Base-by-base conservation (phyloP, 1,139 yeast genomes). In the Debaryomyces sp. region DNA sequence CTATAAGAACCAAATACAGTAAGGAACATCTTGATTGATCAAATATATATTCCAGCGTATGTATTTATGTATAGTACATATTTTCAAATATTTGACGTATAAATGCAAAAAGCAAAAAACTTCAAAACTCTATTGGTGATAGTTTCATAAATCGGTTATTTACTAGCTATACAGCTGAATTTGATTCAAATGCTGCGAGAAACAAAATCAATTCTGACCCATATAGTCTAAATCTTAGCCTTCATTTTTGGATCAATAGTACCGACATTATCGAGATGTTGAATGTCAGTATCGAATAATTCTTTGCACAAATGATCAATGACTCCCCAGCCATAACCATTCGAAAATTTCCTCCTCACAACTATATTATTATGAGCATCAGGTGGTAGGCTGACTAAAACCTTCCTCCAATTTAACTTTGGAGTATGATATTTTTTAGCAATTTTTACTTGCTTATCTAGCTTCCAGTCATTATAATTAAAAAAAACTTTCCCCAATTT, bases 281-380 rank as follows among this genome's bases (percentile, higher is more conserved):
- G 29, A 41, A 41, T 41, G 13, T 41, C 17, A 13, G 43, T 18
- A 22, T 41, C 46, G 26, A 53, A 52, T 17, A 53, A 41, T 35
- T 54, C 61, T 7, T 55, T 59, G 49, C 70, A 64, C 23, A 69
- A 47, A 48, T 67, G 71, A 50, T 87, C 90, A 27, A 94, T 74
- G 0, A 91, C 97, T 0, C 88, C 90, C 97, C 98, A 92, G 1
- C 99, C 99, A 67, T 87, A 92, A 0, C 97, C 96, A 69, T 94
- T 94, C 8, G 96, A 84, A 73, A 89, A 94, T 52, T 91, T 71
- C 56, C 99, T 75, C 54, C 99, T 73, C 0, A 94, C 99, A 13
- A 89, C 75, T 40, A 95, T 91, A 60, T 94, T 94, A 62, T 94
- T 94, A 63, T 94, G 99, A 0, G 99, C 97, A 67, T 94, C 99